Base-by-base conservation (phyloP, 768 basidiomycete genomes). In the Dendrothele bispora region DNA sequence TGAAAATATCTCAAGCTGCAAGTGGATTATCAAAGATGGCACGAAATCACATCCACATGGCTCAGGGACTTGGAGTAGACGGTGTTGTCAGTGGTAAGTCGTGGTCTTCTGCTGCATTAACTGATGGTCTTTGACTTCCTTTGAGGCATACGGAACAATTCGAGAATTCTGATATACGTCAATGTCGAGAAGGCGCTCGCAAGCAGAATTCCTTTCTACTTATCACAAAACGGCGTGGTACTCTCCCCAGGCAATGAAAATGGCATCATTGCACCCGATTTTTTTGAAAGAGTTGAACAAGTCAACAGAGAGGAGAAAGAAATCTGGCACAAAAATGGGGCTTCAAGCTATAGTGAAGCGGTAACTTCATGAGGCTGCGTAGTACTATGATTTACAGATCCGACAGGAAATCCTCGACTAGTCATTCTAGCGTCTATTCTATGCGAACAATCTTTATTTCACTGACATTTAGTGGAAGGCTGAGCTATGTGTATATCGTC, bases 1-100 rank as follows among this genome's bases (percentile, higher is more conserved):
- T n/a, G n/a, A n/a, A n/a, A n/a, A n/a, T n/a, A n/a, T n/a, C n/a
- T n/a, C n/a, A n/a, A n/a, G n/a, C n/a, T n/a, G n/a, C n/a, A n/a
- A n/a, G n/a, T n/a, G 93, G 94, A 0, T 64, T 97, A n/a, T 91
- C 86, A 1, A 84, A 76, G 52, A 97, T 95, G 93, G 75, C 68
- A 11, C 75, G 95, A 22, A 95, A 94, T 59, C 94, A 98, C 59
- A 88, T 98, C 30, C 95, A 99, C 64, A 74, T 97, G 11, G 94
- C 95, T 0, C 88, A 93, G 61, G 85, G 88, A 28, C 67, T 89
- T 3, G 70, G 75, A n/a, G n/a, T n/a, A n/a, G n/a, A n/a, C n/a
- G 77, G 78, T 5, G 83, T 90, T 39, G 78, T 86, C 43, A 93
- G 90, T 54, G 91, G 93, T 91, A n/a, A n/a, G n/a, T n/a, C n/a